Evolutionary conservation across 441 rosid species (phyloP).

Genomic region (Pelargonium citronellum): DNA sequence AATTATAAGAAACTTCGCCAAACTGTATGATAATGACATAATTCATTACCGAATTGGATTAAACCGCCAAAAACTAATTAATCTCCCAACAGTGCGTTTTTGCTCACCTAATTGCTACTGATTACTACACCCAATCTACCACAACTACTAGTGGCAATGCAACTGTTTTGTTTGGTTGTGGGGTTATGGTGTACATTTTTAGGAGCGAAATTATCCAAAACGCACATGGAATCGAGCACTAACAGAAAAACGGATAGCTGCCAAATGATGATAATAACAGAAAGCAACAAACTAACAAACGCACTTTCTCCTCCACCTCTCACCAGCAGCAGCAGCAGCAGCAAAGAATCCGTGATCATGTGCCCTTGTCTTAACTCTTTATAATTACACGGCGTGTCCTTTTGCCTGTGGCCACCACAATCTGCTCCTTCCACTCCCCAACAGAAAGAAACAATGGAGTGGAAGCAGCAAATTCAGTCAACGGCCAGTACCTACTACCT

Average conservation of each 20-base stretch:
- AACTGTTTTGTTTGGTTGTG: not conserved
- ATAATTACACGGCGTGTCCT: too few relatives aligned
- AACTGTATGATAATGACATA: too few relatives aligned
- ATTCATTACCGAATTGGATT: too few relatives aligned
- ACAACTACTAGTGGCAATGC: too few relatives aligned
- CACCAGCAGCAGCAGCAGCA: too few relatives aligned
- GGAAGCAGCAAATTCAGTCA: not conserved
- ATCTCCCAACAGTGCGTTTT: too few relatives aligned
- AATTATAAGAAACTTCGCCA: too few relatives aligned
- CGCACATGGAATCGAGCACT: not conserved
- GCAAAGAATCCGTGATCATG: too few relatives aligned
- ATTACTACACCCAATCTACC: too few relatives aligned
- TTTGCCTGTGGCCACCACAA: not conserved
- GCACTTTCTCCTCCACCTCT: not conserved
- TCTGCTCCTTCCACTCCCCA: not conserved
- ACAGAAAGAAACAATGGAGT: not conserved
- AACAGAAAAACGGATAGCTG: not conserved
- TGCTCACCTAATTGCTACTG: too few relatives aligned
- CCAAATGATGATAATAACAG: not conserved
- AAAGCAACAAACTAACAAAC: conserved; percentile 1
- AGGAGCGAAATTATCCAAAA: not conserved
- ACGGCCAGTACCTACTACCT: not conserved
- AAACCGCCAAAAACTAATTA: too few relatives aligned
- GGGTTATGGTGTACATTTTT: not conserved
- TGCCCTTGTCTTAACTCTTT: too few relatives aligned